Evolutionary conservation across 192 early-diverging fungal genomes (phyloP).

Genomic region (Backusella morwellensis): DNA sequence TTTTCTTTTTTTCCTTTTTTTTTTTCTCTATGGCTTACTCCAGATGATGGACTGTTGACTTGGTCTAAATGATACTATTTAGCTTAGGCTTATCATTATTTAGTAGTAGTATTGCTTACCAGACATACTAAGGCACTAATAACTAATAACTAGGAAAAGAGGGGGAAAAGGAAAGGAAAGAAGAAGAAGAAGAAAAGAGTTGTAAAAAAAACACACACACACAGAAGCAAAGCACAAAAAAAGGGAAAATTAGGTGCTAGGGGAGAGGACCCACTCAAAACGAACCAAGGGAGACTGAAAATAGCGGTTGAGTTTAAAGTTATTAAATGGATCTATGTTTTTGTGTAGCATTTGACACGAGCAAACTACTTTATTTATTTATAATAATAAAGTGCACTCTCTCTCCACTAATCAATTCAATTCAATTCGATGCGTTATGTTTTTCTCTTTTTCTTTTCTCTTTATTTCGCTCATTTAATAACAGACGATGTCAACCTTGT

Average conservation of each 20-base stretch:
- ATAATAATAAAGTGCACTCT: too few species aligned
- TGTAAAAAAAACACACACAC: neutral
- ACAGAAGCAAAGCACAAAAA: neutral
- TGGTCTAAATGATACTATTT: neutral
- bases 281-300: neutral
- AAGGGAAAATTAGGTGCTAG: constrained; percentile 1
- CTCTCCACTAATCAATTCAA: too few species aligned
- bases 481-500: neutral
- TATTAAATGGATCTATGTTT: neutral
- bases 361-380: constrained; percentile 41
- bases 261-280: constrained; percentile 18
- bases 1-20: too few species aligned
- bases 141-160: neutral
- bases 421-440: neutral
- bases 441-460: constrained; percentile 17
- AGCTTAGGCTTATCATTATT: neutral
- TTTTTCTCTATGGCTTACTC: neutral
- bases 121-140: neutral
- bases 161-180: neutral
- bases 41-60: constrained; percentile 16
- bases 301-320: neutral
- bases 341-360: constrained; percentile 28
- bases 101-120: neutral
- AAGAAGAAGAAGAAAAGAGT: neutral
- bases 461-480: neutral